These are phyloP conservation scores for Metschnikowia kofuensis DNA, from an alignment of 805 yeast species.

Conservation along the genomic window DNA sequence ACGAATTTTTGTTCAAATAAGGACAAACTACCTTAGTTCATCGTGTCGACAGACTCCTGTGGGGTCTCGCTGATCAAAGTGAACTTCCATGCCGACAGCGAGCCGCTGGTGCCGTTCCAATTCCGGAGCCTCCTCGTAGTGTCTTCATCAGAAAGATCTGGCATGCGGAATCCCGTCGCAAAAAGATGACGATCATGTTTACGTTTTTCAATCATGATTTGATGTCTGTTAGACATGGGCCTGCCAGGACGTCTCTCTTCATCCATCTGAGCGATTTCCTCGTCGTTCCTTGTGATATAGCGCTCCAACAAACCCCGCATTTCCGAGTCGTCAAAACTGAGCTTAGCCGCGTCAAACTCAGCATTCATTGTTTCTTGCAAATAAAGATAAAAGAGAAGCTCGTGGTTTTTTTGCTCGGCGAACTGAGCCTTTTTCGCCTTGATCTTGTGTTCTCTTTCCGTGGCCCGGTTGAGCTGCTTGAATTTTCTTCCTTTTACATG, in stretches of 20 bases:
- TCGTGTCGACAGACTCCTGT: constrained; percentile 4
- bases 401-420: constrained; percentile 57
- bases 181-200: constrained; percentile 63
- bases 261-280: constrained; percentile 63
- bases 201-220: constrained; percentile 56
- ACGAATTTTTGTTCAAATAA: no score
- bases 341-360: constrained; percentile 28
- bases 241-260: constrained; percentile 79
- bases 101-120: constrained; percentile 87
- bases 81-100: constrained; percentile 60
- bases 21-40: constrained; percentile 6
- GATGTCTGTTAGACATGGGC: constrained; percentile 74
- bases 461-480: constrained; percentile 80
- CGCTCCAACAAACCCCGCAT: constrained; percentile 58
- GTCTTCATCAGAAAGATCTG: constrained; percentile 61
- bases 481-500: constrained; percentile 92
- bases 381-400: constrained; percentile 54
- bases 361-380: constrained; percentile 49
- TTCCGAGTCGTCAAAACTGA: constrained; percentile 47
- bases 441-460: constrained; percentile 75
- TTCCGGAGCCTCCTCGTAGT: constrained; percentile 58
- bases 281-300: constrained; percentile 68
- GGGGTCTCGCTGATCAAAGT: constrained; percentile 31
- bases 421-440: constrained; percentile 55
- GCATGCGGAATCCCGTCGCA: constrained; percentile 65